These are phyloP conservation scores for Fusarium sarcochroum DNA, from an alignment of 2,329 filamentous ascomycete genomes.

Conservation along the genomic window DNA sequence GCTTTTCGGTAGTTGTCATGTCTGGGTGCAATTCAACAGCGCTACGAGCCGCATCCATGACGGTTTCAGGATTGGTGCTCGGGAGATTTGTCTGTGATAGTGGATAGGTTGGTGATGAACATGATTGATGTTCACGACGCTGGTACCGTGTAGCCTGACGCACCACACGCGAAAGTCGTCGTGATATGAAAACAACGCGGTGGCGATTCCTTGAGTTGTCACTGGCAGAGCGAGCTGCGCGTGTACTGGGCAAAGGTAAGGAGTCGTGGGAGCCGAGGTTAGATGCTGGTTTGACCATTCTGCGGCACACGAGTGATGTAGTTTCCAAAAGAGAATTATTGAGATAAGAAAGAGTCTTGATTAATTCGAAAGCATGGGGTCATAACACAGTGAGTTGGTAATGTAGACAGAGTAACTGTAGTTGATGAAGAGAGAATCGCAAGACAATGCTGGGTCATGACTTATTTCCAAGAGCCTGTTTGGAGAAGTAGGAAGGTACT, in stretches of 20 bases:
- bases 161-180: slow-evolving; percentile 44
- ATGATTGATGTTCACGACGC: not conserved
- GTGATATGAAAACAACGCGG: slow-evolving; percentile 48
- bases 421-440: not conserved
- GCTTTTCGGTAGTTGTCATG: not conserved
- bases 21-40: not conserved
- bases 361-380: slow-evolving; percentile 14
- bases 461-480: slow-evolving; percentile 1
- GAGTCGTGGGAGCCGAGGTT: slow-evolving; percentile 45
- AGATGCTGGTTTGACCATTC: slow-evolving; percentile 51
- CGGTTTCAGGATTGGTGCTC: not conserved
- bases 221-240: slow-evolving; percentile 19
- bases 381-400: slow-evolving; percentile 34
- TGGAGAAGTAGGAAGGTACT: slow-evolving; percentile 12
- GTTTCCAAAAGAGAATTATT: slow-evolving; percentile 43
- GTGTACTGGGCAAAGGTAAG: slow-evolving; percentile 34
- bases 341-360: slow-evolving; percentile 27
- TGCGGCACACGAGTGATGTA: slow-evolving; percentile 20
- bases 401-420: slow-evolving; percentile 1
- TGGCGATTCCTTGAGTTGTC: slow-evolving; percentile 44
- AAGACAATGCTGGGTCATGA: not conserved
- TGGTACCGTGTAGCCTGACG: slow-evolving; percentile 22
- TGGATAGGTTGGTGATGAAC: slow-evolving; percentile 15
- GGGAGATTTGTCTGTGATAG: not conserved
- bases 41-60: not conserved